Conservation (phyloP, 2,329 filamentous ascomycete species). For the Talaromyces sp. region DNA sequence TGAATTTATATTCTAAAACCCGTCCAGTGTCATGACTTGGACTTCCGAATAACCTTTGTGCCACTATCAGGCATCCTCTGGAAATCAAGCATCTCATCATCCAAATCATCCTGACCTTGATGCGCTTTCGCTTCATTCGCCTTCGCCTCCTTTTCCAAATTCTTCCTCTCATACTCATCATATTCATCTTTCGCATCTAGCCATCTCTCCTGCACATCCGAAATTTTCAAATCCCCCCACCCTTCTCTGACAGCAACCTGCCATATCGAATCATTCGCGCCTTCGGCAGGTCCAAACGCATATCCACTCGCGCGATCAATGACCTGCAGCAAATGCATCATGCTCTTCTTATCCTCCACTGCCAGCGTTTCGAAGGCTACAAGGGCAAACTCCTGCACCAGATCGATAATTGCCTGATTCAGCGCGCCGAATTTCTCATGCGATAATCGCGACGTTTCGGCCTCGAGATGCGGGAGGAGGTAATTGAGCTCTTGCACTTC, state of each 20-base stretch:
- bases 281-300: constrained; percentile 84
- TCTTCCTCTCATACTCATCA: constrained; percentile 72
- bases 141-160: constrained; percentile 71
- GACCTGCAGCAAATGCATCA: constrained; percentile 85
- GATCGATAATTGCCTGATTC: constrained; percentile 78
- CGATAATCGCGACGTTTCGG: constrained; percentile 68
- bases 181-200: constrained; percentile 84
- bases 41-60: constrained; percentile 67
- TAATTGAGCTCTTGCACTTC: constrained; percentile 92
- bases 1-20: neutral
- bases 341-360: constrained; percentile 93
- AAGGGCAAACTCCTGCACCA: constrained; percentile 86
- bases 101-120: constrained; percentile 31
- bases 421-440: constrained; percentile 76
- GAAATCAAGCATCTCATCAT: constrained; percentile 32
- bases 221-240: constrained; percentile 68
- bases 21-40: neutral
- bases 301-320: constrained; percentile 93
- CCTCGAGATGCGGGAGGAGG: constrained; percentile 73
- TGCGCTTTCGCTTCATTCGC: constrained; percentile 39
- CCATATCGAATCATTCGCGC: constrained; percentile 96
- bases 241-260: constrained; percentile 82
- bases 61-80: constrained; percentile 57
- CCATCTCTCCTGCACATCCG: constrained; percentile 95
- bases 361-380: constrained; percentile 91